Evolutionary conservation across 257 asterid genomes (phyloP), one percentile per base, ranked within the genome.

Genomic region (Petunia axillaris): DNA sequence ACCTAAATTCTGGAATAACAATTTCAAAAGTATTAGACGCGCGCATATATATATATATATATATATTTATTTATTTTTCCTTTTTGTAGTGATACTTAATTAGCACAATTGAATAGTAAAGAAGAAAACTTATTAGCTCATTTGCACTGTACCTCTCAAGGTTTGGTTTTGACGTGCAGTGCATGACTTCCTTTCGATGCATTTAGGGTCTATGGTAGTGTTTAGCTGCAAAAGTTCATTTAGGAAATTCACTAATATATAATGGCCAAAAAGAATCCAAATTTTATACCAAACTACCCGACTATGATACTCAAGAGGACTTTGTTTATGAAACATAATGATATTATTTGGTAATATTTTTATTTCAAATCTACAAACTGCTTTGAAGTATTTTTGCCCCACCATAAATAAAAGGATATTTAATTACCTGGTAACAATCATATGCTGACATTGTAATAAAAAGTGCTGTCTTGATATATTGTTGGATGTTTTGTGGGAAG

Each of bases 211-310:
- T 64, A 64, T 64, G 5, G 25, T 64, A 39, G 2, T 39, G 50
- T 64, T 64, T 64, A 64, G 38, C 73, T 64, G 73, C 36, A 64
- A 64, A 64, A 39, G 8, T 55, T 14, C 62, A 55, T 55, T 14
- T 55, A 55, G 35, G 4, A 55, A 15, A 55, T 55, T 13, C 15
- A 55, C 35, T 25, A 55, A 25, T 55, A 55, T 13, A 7, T 14
- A 8, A 7, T 8, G 15, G 15, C 14, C 2, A 55, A 4, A 55
- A 55, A 1, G 15, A 55, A 14, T 55, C 62, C 15, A 55, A 13
- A 55, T 55, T 13, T 0, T 55, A 13, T 14, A 14, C 55, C 62
- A 6, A 55, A 15, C 14, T 55, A 55, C 5, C 14, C 13, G 60
- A 55, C 4, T 55, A 55, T 4, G 60, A 55, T 55, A 55, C 16